Conservation (phyloP, 108 stramenopile genomes). For the Nitzschia sp. region DNA sequence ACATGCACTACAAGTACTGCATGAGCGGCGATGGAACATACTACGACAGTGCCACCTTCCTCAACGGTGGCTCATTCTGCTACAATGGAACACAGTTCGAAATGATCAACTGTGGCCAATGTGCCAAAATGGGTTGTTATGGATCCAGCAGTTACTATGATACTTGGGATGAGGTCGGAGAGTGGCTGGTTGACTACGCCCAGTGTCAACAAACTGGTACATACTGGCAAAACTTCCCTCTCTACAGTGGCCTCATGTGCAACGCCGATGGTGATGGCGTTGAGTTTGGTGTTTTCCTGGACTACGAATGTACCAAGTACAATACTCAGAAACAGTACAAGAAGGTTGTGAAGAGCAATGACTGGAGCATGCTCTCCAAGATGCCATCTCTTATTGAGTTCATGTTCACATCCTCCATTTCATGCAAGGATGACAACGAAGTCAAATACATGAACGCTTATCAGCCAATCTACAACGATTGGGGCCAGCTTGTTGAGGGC, state of each 20-base stretch:
- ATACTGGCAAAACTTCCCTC: constrained; percentile 10
- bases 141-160: constrained; percentile 5
- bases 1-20: constrained; percentile 7
- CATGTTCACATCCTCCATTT: constrained; percentile 25
- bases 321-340: constrained; percentile 11
- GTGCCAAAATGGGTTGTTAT: neutral
- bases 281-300: constrained; percentile 65
- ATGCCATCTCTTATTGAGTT: constrained; percentile 30
- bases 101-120: constrained; percentile 8
- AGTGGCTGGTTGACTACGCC: constrained; percentile 1
- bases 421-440: constrained; percentile 29
- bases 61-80: constrained; percentile 9
- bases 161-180: neutral
- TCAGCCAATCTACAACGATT: constrained; percentile 1
- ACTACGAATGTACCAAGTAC: constrained; percentile 58
- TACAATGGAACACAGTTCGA: constrained; percentile 8
- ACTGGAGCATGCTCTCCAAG: constrained; percentile 12
- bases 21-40: neutral
- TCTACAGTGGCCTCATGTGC: constrained; percentile 58
- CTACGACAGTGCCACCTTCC: neutral
- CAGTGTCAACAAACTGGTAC: constrained; percentile 4
- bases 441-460: constrained; percentile 26
- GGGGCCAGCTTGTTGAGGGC: neutral
- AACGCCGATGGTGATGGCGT: constrained; percentile 60
- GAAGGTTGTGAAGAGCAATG: constrained; percentile 21